Base-by-base conservation (phyloP, 2,329 filamentous ascomycete genomes). In the Penicillium sp. region DNA sequence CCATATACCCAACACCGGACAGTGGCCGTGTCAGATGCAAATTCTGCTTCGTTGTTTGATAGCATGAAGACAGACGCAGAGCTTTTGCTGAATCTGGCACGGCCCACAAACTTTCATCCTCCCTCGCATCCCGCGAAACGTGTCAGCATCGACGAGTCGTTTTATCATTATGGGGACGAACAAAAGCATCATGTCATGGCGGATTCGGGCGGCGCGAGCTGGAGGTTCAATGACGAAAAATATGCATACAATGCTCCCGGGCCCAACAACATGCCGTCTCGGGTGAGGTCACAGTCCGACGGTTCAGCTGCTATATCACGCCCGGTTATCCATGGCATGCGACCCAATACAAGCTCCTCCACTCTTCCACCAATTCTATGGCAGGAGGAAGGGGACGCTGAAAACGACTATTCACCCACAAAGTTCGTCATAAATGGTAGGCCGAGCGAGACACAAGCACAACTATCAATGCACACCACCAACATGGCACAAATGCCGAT, bases 41-140 rank as follows among this genome's bases (percentile, higher is more conserved):
- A n/a, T n/a, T n/a, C 64, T 31, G 56, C 63, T n/a, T n/a, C n/a
- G n/a, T n/a, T n/a, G 41, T 59, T 64, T 10, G 67, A 70, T 48
- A 72, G 67, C 55, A 73, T 72, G 63, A 71, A 69, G 45, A 72
- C 69, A 24, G 74, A 76, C 57, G 74, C 74, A 12, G 72, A 75
- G 49, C 64, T 77, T 48, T 57, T 77, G 35, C 62, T 77, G 21
- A 72, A 72, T 49, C 64, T 75, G 50, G 69, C 71, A 22, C 63
- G 70, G 33, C 69, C 70, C 1, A 62, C 62, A 29, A 67, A 69
- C 53, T 66, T 66, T 34, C 58, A 60, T n/a, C n/a, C n/a, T n/a
- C 33, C 62, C 62, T 19, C 48, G 55, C 28, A 48, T 56, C 44
- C 47, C 32, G 51, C 58, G 15, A 64, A 66, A 44, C 55, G 62